These are phyloP conservation scores for Lipomyces kockii DNA, from an alignment of 805 yeast genomes.

Conservation along the genomic window DNA sequence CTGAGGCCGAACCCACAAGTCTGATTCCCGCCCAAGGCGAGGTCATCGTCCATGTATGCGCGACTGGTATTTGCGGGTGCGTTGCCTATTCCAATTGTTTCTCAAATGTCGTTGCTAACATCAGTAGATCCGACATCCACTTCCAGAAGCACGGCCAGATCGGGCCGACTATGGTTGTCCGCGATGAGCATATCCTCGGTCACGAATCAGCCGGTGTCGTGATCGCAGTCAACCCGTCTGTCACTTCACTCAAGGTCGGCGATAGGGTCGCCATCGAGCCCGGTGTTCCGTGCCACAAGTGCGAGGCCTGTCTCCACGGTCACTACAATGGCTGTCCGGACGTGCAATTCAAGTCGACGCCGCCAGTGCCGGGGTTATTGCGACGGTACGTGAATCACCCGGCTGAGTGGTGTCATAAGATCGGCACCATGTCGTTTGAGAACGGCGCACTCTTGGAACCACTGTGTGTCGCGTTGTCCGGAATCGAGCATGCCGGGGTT, in stretches of 20 bases:
- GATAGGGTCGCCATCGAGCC: slow-evolving; percentile 54
- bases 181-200: slow-evolving; percentile 66
- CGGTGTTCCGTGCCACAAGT: slow-evolving; percentile 55
- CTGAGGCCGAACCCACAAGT: slow-evolving; percentile 21
- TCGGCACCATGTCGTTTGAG: slow-evolving; percentile 52
- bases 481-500: slow-evolving; percentile 55
- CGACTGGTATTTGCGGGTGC: slow-evolving; percentile 74
- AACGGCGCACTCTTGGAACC: slow-evolving; percentile 64
- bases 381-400: slow-evolving; percentile 48
- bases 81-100: background rate
- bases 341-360: slow-evolving; percentile 47
- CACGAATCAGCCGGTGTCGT: slow-evolving; percentile 62
- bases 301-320: slow-evolving; percentile 46
- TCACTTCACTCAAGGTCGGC: slow-evolving; percentile 54
- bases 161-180: slow-evolving; percentile 58
- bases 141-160: slow-evolving; percentile 69
- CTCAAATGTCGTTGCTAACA: background rate
- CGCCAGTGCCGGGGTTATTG: slow-evolving; percentile 47
- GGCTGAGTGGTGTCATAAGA: slow-evolving; percentile 47
- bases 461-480: slow-evolving; percentile 58
- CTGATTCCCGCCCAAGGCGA: slow-evolving; percentile 47
- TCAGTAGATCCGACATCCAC: slow-evolving; percentile 60
- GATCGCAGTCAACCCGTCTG: slow-evolving; percentile 56
- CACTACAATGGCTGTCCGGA: slow-evolving; percentile 48
- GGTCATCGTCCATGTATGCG: slow-evolving; percentile 61